Evolutionary conservation across 2,329 filamentous ascomycete genomes (phyloP).

Genomic region (Fusarium palustre): DNA sequence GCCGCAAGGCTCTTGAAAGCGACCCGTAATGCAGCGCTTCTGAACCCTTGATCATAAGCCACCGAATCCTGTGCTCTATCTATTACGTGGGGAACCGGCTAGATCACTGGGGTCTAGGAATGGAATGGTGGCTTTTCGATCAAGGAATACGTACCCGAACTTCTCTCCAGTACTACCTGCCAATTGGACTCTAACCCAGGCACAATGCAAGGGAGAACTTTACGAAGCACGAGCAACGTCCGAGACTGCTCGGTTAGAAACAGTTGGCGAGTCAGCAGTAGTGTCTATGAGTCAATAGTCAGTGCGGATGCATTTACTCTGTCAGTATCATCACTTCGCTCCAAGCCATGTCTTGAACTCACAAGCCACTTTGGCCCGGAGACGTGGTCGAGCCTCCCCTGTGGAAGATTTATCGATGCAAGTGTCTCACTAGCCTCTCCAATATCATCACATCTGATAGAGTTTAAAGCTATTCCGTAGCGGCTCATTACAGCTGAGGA

Average conservation of each 20-base stretch:
- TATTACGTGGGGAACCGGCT: neutral
- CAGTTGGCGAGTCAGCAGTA: neutral
- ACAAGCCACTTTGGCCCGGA: neutral
- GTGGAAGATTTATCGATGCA: neutral
- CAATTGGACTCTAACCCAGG: neutral
- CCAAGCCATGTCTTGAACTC: neutral
- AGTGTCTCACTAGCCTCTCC: neutral
- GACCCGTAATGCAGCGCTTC: neutral
- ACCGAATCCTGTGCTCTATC: neutral
- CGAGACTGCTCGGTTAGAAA: neutral
- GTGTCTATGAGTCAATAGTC: neutral
- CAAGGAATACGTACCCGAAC: neutral
- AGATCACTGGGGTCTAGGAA: conserved; percentile 3
- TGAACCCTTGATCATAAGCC: conserved; percentile 1
- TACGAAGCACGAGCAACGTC: conserved; percentile 3
- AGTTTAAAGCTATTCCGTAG: conserved; percentile 23
- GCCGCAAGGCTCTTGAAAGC: neutral
- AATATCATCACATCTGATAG: neutral
- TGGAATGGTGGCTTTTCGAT: conserved; percentile 30
- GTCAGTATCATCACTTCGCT: neutral
- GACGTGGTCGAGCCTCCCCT: neutral
- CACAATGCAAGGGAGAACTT: conserved; percentile 1
- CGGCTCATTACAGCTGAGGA: neutral
- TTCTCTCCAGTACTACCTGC: neutral
- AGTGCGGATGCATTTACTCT: neutral